Percentiles rank a stretch among this genome's conserved stretches.
Evolutionary conservation across 164 flowering plant species (phyloP).

Genomic region (Vitis labrusca): DNA sequence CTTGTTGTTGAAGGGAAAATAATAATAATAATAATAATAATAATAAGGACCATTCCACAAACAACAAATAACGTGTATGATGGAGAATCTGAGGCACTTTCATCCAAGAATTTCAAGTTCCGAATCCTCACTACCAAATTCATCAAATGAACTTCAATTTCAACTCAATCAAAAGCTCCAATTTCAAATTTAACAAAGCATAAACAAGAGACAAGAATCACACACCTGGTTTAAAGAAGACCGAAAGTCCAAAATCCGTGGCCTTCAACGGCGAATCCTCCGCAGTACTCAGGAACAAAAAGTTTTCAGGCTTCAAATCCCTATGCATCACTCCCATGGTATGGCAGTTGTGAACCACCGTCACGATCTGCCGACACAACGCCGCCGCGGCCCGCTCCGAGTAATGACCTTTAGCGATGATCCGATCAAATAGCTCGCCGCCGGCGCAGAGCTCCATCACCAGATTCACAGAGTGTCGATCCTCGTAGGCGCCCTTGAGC

Average conservation of each 20-base stretch:
- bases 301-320: slow-evolving; percentile 92
- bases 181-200: no score
- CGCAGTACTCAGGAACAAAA: slow-evolving; percentile 52
- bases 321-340: slow-evolving; percentile 90
- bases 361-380: slow-evolving; percentile 71
- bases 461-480: slow-evolving; percentile 67
- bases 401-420: slow-evolving; percentile 82
- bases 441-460: slow-evolving; percentile 91
- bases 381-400: slow-evolving; percentile 81
- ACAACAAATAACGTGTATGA: no score
- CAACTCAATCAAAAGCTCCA: not conserved
- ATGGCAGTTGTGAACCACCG: slow-evolving; percentile 73
- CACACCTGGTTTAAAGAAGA: slow-evolving; percentile 81
- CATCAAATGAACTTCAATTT: not conserved
- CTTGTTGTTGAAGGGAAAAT: no score
- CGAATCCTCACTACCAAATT: no score
- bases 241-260: slow-evolving; percentile 87
- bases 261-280: slow-evolving; percentile 79
- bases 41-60: no score
- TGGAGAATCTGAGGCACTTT: no score
- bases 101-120: no score
- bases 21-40: no score
- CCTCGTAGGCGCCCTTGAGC: slow-evolving; percentile 78
- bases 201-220: not conserved
- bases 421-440: slow-evolving; percentile 89